Conservation (phyloP, 768 basidiomycete species). For the Pisolithus microcarpus region DNA sequence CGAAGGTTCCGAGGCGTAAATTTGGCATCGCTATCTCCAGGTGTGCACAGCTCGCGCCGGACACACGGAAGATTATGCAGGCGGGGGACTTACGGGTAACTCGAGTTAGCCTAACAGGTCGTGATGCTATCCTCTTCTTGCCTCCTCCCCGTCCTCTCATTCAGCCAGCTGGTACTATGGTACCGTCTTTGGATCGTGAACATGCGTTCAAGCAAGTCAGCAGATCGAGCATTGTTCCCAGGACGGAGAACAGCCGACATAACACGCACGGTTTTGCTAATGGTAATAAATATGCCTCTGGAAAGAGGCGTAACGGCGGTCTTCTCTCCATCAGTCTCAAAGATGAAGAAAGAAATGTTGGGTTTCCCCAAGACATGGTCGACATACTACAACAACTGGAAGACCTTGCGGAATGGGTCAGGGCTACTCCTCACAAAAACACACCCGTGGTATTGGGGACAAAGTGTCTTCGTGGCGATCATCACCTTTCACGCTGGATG, state of each 20-base stretch:
- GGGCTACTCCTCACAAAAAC: conserved; percentile 10
- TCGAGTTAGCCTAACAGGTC: too few relatives aligned
- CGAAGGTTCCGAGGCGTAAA: neutral
- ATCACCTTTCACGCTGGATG: neutral
- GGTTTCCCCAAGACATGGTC: conserved; percentile 24
- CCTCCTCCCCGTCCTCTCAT: too few relatives aligned
- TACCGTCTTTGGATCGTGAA: neutral
- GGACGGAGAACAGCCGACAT: conserved; percentile 8
- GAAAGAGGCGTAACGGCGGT: neutral
- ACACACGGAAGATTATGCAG: neutral
- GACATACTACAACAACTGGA: conserved; percentile 22
- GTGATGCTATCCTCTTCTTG: too few relatives aligned
- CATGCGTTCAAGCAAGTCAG: conserved; percentile 14
- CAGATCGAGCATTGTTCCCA: conserved; percentile 11
- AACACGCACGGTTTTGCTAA: conserved; percentile 11
- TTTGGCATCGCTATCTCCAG: neutral
- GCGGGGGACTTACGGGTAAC: neutral
- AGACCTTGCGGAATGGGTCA: conserved; percentile 23
- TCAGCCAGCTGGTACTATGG: too few relatives aligned
- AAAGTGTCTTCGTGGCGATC: neutral
- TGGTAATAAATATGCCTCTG: neutral
- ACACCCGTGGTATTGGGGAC: neutral
- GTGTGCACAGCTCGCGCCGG: neutral
- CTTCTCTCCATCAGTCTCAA: neutral
- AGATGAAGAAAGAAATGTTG: neutral